These are phyloP conservation scores for Sarcodon sp. DNA, from an alignment of 768 basidiomycete species.

Conservation along the genomic window DNA sequence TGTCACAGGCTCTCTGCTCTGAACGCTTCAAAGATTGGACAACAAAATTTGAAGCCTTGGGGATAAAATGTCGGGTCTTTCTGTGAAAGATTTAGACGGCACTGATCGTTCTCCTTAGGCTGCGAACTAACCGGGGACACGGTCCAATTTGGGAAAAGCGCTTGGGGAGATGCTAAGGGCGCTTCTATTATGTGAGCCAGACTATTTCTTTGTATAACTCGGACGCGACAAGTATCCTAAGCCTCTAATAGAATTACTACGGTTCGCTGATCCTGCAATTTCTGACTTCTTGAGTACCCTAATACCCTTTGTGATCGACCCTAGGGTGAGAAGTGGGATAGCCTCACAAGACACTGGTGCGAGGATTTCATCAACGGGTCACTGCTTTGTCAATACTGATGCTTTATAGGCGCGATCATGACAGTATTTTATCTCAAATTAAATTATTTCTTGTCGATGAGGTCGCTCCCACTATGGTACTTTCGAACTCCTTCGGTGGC, in stretches of 20 bases:
- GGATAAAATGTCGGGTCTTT: conserved; percentile 51
- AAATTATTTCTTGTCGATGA: conserved; percentile 87
- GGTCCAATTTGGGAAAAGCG: conserved; percentile 43
- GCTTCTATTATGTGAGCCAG: conserved; percentile 64
- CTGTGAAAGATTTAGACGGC: background rate
- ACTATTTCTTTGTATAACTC: background rate
- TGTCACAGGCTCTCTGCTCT: conserved; percentile 65
- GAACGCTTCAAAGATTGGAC: conserved; percentile 83
- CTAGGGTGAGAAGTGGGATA: conserved; percentile 95
- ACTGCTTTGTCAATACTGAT: conserved; percentile 1
- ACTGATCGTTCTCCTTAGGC: conserved; percentile 28
- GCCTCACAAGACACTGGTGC: conserved; percentile 79
- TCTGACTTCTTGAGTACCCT: too few relatives aligned
- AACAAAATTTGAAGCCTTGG: conserved; percentile 61
- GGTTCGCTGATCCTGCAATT: conserved; percentile 19
- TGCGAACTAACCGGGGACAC: conserved; percentile 93
- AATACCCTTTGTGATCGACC: conserved; percentile 9
- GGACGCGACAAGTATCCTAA: background rate
- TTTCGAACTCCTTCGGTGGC: background rate
- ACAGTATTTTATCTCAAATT: conserved; percentile 56
- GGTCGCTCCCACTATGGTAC: conserved; percentile 23
- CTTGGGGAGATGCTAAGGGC: conserved; percentile 62
- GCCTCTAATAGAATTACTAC: conserved; percentile 51
- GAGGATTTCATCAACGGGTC: conserved; percentile 4
- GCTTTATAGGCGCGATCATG: conserved; percentile 40